These are phyloP conservation scores for Dactylonectria estremocensis DNA, from an alignment of 2,329 filamentous ascomycete genomes.

Conservation along the genomic window DNA sequence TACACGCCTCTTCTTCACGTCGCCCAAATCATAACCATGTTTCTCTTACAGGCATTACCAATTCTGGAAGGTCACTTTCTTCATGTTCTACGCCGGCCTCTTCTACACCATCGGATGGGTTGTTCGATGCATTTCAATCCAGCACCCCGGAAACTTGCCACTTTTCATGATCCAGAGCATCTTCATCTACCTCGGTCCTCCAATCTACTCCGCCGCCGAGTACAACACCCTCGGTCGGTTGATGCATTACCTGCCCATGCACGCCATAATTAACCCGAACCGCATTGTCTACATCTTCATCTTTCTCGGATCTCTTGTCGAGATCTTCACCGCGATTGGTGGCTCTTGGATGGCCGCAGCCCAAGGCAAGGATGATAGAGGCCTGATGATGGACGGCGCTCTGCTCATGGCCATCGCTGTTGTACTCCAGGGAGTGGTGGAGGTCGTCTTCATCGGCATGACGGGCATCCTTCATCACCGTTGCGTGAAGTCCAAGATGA, in stretches of 20 bases:
- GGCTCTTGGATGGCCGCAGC: constrained; percentile 46
- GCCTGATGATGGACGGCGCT: constrained; percentile 69
- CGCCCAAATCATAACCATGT: constrained; percentile 1
- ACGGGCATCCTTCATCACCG: constrained; percentile 40
- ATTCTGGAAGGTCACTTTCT: constrained; percentile 47
- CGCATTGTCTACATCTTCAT: constrained; percentile 48
- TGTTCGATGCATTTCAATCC: constrained; percentile 39
- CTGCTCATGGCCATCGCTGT: constrained; percentile 68
- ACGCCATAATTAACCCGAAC: constrained; percentile 46
- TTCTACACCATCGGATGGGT: constrained; percentile 44
- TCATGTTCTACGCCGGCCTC: constrained; percentile 46
- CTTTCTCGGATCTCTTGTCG: constrained; percentile 43
- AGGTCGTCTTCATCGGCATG: constrained; percentile 42
- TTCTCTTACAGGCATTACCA: constrained; percentile 34
- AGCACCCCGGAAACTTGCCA: constrained; percentile 38
- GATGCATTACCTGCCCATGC: constrained; percentile 48
- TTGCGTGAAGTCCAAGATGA: constrained; percentile 38
- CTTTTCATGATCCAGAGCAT: constrained; percentile 47
- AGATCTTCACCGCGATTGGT: constrained; percentile 42
- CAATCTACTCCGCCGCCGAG: constrained; percentile 45
- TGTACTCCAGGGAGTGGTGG: constrained; percentile 50
- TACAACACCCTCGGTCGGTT: constrained; percentile 47
- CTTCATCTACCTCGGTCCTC: constrained; percentile 45
- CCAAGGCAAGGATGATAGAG: constrained; percentile 61
- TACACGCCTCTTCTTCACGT: background rate